Percentiles rank a stretch among this genome's conserved stretches.
Conservation (phyloP, 1,139 yeast genomes). For the Arxiozyma slooffiae region DNA sequence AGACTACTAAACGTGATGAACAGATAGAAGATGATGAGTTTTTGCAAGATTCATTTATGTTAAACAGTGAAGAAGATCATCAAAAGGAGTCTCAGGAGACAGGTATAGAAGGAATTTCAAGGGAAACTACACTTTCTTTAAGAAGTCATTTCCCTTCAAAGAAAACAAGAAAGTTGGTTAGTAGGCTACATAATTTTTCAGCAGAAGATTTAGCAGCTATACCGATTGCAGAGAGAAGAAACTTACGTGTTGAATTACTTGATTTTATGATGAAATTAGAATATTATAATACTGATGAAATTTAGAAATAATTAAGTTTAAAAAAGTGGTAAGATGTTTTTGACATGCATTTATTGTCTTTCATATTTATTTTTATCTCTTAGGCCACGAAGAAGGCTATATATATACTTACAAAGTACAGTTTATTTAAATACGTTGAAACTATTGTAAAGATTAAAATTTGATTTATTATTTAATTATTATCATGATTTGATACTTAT, state of each 20-base stretch:
- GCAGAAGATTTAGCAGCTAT: slow-evolving; percentile 13
- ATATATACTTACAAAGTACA: neutral
- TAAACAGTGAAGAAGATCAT: slow-evolving; percentile 1
- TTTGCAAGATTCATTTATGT: neutral
- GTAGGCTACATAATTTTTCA: slow-evolving; percentile 13
- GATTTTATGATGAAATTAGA: slow-evolving; percentile 24
- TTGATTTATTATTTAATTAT: too few relatives aligned
- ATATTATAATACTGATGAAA: slow-evolving; percentile 6
- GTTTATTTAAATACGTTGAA: too few relatives aligned
- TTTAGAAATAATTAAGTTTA: neutral
- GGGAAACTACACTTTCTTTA: slow-evolving; percentile 10
- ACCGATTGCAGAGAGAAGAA: slow-evolving; percentile 18
- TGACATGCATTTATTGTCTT: neutral
- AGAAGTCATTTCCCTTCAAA: slow-evolving; percentile 16
- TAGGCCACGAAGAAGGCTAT: neutral
- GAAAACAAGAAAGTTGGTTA: slow-evolving; percentile 17
- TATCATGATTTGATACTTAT: neutral
- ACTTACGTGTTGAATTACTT: slow-evolving; percentile 19
- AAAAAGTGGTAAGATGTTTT: neutral
- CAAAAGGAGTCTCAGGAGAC: neutral
- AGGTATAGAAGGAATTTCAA: neutral
- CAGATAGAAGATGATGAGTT: neutral
- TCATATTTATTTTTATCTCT: neutral
- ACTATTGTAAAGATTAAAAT: neutral
- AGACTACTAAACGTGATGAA: neutral